Base-by-base conservation (phyloP, 768 basidiomycete species). In the Lentinus brumalis region DNA sequence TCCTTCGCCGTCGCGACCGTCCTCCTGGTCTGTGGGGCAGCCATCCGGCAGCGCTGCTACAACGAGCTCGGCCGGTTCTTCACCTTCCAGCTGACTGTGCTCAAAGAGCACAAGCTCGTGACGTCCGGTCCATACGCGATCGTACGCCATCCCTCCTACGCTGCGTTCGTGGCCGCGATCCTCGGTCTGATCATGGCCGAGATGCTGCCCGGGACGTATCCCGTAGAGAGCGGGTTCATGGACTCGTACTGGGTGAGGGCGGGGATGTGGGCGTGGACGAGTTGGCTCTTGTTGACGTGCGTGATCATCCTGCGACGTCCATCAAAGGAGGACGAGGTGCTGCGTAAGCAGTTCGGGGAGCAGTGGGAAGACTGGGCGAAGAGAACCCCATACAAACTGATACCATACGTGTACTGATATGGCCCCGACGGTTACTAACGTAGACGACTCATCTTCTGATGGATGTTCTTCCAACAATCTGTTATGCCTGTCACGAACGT, bases 121-220 rank as follows among this genome's bases (percentile, higher is more conserved):
- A 69, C 67, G 1, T 51, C 26, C 4, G 68, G 68, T 6, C 69
- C 69, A n/a, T 70, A 70, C 54, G 53, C 63, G 16, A 26, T 69
- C 49, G 68, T 70, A 29, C 68, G 69, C 26, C 69, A 70, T 42
- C 68, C 69, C 7, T 49, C 61, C 21, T 70, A 70, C 44, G 58
- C 66, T 1, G 66, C 41, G 9, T 31, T 56, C 2, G 2, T 53
- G 30, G 29, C 47, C 5, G 44, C 56, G 14, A 32, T 60, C 30
- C 21, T 26, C 15, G 49, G 45, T 30, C 21, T 64, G 16, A 47
- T 56, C 40, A 15, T 57, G 15, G 38, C 52, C 10, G 31, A 59
- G 39, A 52, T 55, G 39, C 46, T 56, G 16, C 61, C 65, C 8
- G 57, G 63, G 1, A 55, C 57, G 12, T 64, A 35, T 30, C 31